Conservation (phyloP, 306 rosid species). For the Ormosia semicastrata region DNA sequence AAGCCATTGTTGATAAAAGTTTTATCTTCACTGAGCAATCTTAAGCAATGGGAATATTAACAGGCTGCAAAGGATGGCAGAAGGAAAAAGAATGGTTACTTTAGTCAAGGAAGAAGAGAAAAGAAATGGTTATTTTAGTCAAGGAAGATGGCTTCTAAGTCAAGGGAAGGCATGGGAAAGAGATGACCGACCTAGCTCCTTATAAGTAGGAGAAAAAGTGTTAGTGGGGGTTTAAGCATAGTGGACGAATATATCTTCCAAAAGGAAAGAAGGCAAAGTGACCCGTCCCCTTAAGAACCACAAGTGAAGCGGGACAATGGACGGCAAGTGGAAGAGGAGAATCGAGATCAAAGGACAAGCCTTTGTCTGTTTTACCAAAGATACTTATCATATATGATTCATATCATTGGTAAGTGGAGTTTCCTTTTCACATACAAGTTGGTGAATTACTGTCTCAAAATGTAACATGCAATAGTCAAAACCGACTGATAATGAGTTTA, state of each 20-base stretch:
- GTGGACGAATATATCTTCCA: slow-evolving; percentile 56
- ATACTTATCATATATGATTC: slow-evolving; percentile 42
- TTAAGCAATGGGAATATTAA: background rate
- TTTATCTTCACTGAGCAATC: background rate
- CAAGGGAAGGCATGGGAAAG: slow-evolving; percentile 45
- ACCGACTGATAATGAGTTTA: background rate
- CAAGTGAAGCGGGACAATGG: slow-evolving; percentile 42
- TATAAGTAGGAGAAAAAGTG: slow-evolving; percentile 51
- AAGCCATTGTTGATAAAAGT: slow-evolving; percentile 42
- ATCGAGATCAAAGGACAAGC: slow-evolving; percentile 38
- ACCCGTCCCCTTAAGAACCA: slow-evolving; percentile 52
- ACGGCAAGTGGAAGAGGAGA: slow-evolving; percentile 45
- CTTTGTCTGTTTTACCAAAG: slow-evolving; percentile 25
- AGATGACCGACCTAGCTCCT: slow-evolving; percentile 45
- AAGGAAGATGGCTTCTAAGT: slow-evolving; percentile 20
- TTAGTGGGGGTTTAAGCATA: slow-evolving; percentile 45
- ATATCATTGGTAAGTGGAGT: slow-evolving; percentile 31
- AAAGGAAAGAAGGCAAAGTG: slow-evolving; percentile 49
- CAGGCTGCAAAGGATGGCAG: background rate
- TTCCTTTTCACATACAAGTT: background rate
- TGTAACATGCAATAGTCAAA: background rate
- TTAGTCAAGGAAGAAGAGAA: slow-evolving; percentile 23
- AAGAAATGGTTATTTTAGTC: background rate
- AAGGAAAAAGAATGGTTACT: background rate
- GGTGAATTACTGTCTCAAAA: background rate